A percentile compares a stretch with the other conserved stretches of the same genome.
These are phyloP conservation scores for Candida golubevii DNA, from an alignment of 805 yeast species.

Conservation along the genomic window DNA sequence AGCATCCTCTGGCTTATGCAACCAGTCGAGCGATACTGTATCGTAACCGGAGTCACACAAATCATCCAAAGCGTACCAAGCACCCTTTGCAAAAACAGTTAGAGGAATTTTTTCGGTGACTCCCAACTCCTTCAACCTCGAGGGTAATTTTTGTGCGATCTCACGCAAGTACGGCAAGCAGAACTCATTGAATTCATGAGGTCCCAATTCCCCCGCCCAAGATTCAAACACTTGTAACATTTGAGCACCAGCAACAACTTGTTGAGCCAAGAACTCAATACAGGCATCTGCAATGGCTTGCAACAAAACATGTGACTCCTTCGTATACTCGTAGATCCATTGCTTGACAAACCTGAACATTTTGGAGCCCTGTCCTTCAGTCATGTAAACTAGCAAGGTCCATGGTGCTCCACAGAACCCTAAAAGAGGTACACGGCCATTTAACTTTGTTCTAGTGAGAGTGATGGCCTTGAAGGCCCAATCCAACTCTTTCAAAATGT, in stretches of 20 bases:
- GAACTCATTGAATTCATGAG: conserved; percentile 81
- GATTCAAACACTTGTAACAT: conserved; percentile 95
- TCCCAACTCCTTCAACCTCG: conserved; percentile 67
- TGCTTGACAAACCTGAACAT: conserved; percentile 87
- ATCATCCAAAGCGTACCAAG: conserved; percentile 93
- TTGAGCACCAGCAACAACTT: conserved; percentile 97
- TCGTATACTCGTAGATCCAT: conserved; percentile 83
- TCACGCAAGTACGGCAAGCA: conserved; percentile 83
- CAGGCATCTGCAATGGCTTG: conserved; percentile 83
- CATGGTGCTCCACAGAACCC: conserved; percentile 99
- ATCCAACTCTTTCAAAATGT: conserved; percentile 70
- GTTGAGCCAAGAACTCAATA: conserved; percentile 87
- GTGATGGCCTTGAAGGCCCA: conserved; percentile 97
- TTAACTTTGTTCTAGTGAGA: conserved; percentile 75
- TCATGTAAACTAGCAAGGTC: conserved; percentile 95
- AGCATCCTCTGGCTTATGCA: conserved; percentile 80
- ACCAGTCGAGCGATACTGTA: conserved; percentile 92
- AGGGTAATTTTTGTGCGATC: conserved; percentile 65
- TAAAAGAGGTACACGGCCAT: conserved; percentile 88
- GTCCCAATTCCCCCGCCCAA: conserved; percentile 97
- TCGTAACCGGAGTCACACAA: conserved; percentile 79
- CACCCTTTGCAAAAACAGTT: conserved; percentile 90
- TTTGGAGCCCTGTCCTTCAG: conserved; percentile 95
- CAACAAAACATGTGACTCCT: conserved; percentile 63
- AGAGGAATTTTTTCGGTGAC: conserved; percentile 71